Conservation (phyloP, 2,329 filamentous ascomycete genomes). For the Nemania sp. region DNA sequence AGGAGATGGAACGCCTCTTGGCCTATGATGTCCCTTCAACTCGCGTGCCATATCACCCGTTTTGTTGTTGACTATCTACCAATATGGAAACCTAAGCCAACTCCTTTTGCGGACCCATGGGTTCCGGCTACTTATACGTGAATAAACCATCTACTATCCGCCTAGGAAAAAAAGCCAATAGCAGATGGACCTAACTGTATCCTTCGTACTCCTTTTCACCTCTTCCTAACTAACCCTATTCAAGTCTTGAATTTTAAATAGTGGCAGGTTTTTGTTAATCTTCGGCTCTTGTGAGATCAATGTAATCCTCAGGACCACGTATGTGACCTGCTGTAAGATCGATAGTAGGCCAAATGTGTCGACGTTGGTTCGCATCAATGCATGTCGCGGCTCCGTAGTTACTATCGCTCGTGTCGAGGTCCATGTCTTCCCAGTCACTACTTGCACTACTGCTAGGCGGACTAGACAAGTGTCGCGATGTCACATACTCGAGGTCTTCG, state of each 20-base stretch:
- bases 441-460: constrained; percentile 25
- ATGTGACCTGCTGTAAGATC: not conserved
- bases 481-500: constrained; percentile 41
- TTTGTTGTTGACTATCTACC: not conserved
- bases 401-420: constrained; percentile 35
- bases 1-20: not conserved
- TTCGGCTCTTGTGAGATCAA: constrained; percentile 13
- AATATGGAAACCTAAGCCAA: not conserved
- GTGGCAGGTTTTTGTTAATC: not conserved
- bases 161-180: not conserved
- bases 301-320: not conserved
- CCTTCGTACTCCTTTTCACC: not conserved
- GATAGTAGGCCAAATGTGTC: not conserved
- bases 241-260: not conserved
- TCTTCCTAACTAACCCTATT: not conserved
- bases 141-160: not conserved
- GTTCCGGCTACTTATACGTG: not conserved
- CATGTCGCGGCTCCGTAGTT: constrained; percentile 21
- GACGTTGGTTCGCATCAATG: constrained; percentile 33
- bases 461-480: constrained; percentile 26
- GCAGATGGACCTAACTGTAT: not conserved
- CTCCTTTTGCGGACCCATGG: not conserved
- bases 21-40: not conserved
- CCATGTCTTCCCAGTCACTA: constrained; percentile 40
- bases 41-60: not conserved